These are phyloP conservation scores for Halenospora varia DNA, from an alignment of 495 filamentous ascomycete species.

Conservation along the genomic window DNA sequence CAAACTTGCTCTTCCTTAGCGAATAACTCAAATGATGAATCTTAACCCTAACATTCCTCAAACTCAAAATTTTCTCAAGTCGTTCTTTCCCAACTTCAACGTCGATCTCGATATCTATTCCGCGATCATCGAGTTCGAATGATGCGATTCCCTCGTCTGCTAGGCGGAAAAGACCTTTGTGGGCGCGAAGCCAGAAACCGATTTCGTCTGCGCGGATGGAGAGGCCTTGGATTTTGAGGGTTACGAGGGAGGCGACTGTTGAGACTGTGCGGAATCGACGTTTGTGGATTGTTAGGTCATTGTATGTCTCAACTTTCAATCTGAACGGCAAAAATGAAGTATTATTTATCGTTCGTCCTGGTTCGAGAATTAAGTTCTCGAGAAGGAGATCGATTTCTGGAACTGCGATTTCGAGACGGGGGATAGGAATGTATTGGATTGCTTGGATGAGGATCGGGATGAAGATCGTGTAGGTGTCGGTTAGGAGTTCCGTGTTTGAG, in stretches of 20 bases:
- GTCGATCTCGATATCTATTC: conserved; percentile 81
- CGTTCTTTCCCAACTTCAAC: conserved; percentile 71
- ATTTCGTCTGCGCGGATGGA: conserved; percentile 80
- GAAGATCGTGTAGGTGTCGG: conserved; percentile 72
- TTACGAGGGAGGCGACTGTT: conserved; percentile 62
- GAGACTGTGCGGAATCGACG: conserved; percentile 65
- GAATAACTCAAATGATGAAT: conserved; percentile 85
- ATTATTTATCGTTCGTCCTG: conserved; percentile 77
- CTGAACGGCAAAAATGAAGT: conserved; percentile 87
- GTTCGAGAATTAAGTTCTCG: conserved; percentile 88
- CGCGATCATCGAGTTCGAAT: conserved; percentile 78
- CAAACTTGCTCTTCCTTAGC: conserved; percentile 69
- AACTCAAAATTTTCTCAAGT: conserved; percentile 75
- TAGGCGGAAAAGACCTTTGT: conserved; percentile 62
- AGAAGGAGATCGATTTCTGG: conserved; percentile 81
- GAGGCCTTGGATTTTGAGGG: conserved; percentile 72
- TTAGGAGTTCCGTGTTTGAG: conserved; percentile 64
- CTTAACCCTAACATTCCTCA: conserved; percentile 68
- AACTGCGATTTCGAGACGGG: conserved; percentile 76
- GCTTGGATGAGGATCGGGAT: conserved; percentile 70
- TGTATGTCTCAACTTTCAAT: conserved; percentile 75
- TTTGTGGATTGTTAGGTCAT: conserved; percentile 81
- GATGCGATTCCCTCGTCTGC: conserved; percentile 80
- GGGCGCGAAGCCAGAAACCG: conserved; percentile 68
- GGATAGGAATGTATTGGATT: conserved; percentile 84